Base-by-base conservation (phyloP, 23 red algal species). In the Agarophyton chilense region DNA sequence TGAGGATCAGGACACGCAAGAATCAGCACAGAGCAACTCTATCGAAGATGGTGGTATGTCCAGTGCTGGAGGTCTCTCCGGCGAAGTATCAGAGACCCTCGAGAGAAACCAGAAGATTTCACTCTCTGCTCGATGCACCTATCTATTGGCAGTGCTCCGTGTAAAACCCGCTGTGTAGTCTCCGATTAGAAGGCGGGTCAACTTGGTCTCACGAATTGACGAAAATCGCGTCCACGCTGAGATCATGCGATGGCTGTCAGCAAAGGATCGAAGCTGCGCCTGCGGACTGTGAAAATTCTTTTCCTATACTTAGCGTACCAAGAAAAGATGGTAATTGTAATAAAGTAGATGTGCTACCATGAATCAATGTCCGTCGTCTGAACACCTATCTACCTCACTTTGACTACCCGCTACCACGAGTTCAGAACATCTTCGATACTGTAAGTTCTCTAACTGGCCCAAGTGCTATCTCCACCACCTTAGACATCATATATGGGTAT, bases 141-240 rank as follows among this genome's bases (percentile, higher is more conserved):
- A 78, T 51, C 73, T 44, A 1, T 10, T 78, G 39, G 38, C 43
- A 16, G 18, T 78, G 7, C 44, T 52, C 1, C 11, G 13, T 16
- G 45, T 78, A 34, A 17, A 22, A 51, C 73, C 19, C 1, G 17
- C 13, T 16, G 13, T 5, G 13, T 24, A 8, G 4, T 52, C 73
- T 17, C 32, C 31, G 17, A 53, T 78, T 14, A 52, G 73, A n/a
- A 78, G 10, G 19, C 36, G 44, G 5, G 45, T 78, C 44, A 78
- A 78, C 13, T 78, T 78, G 21, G 73, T 78, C 1, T 78, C 73
- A 0, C 36, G n/a, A 10, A 78, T 52, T 12, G 73, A 78, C 53
- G 45, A 52, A 35, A 0, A 21, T 17, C 73, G 40, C 17, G 42
- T 51, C 19, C 10, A 52, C 16, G 43, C 21, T 0, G 73, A 78